Base-by-base conservation (phyloP, 108 stramenopile species). In the Nitzschia palea region DNA sequence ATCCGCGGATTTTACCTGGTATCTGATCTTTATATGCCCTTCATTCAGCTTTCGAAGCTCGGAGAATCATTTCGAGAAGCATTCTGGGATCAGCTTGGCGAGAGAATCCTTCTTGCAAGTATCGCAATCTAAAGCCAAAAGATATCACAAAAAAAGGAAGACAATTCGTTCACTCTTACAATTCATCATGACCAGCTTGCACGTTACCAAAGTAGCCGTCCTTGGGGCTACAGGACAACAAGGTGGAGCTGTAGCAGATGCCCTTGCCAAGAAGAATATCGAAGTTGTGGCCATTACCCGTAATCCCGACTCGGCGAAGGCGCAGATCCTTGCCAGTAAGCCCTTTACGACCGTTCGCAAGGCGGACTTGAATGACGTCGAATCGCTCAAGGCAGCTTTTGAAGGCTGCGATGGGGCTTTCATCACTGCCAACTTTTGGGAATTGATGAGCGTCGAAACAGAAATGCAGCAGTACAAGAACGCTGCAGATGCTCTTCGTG, bases 361-460 rank as follows among this genome's bases (percentile, higher is more conserved):
- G 36, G 65, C 65, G 5, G 65, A 67, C 23, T 20, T 23, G 9
- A 42, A 67, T 23, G 65, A 67, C 29, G 65, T 28, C 17, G 65
- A 54, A 1, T 27, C 25, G 3, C 33, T 67, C 30, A 31, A 51
- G 17, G 4, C 0, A 1, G 65, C 65, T 2, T 55, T 67, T 34
- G 30, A 35, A 26, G 65, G 65, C 1, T 35, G 36, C 52, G 20
- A 67, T 67, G 65, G 65, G 25, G 65, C 65, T 23, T 67, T 67
- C 25, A 3, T 67, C 22, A 35, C 55, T 6, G 22, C 65, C 33
- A 67, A 67, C 35, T 67, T 67, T 47, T 67, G 65, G 65, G 53
- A 51, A 37, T 52, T 26, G 6, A 55, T 55, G 53, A 28, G 12
- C 26, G 37, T 47, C 3, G 30, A 20, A 12, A 22, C 29, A 2